Evolutionary conservation across 2,329 filamentous ascomycete genomes (phyloP).

Genomic region (Ilyonectria destructans): DNA sequence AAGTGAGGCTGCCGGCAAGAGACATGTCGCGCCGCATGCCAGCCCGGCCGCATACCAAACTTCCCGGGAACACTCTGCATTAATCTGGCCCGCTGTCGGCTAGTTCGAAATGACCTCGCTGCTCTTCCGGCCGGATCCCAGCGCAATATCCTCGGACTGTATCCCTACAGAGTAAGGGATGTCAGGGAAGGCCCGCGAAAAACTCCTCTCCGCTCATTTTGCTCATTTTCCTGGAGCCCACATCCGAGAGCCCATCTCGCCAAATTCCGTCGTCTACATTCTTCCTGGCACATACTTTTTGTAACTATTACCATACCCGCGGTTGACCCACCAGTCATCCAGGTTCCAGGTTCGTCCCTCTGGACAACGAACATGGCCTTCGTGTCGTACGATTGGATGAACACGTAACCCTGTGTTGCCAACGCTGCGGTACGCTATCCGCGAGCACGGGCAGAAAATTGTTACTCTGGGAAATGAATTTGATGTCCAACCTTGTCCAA

Average conservation of each 20-base stretch:
- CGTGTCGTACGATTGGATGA: constrained; percentile 40
- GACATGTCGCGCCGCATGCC: constrained; percentile 43
- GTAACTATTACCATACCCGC: neutral
- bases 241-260: constrained; percentile 18
- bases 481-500: constrained; percentile 47
- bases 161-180: constrained; percentile 1
- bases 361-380: constrained; percentile 30
- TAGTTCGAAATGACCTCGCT: constrained; percentile 11
- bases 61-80: constrained; percentile 25
- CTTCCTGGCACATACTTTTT: constrained; percentile 8
- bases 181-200: constrained; percentile 3
- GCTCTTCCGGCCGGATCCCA: neutral
- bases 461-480: constrained; percentile 44
- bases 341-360: constrained; percentile 31
- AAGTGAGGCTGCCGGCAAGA: constrained; percentile 44
- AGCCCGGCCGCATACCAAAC: constrained; percentile 35
- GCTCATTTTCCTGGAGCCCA: constrained; percentile 15
- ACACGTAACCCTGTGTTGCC: constrained; percentile 41
- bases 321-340: constrained; percentile 27
- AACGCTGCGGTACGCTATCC: constrained; percentile 34
- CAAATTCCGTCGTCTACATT: constrained; percentile 14
- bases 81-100: constrained; percentile 33
- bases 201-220: constrained; percentile 7
- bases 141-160: neutral
- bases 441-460: constrained; percentile 42